These are phyloP conservation scores for Kodamaea neixiangensis DNA, from an alignment of 805 yeast species.

Conservation along the genomic window DNA sequence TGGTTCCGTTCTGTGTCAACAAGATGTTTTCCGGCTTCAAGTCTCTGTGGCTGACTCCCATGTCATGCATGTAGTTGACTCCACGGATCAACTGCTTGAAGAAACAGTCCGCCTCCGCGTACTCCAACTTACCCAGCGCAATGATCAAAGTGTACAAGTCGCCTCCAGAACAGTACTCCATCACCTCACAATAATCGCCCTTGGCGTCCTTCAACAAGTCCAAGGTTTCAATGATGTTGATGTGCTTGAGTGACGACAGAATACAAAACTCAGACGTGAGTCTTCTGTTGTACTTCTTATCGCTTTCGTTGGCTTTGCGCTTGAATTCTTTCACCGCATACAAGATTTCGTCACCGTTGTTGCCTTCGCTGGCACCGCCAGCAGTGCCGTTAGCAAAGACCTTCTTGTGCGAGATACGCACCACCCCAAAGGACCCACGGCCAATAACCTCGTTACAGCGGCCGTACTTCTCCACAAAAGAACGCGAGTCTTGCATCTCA, in stretches of 20 bases:
- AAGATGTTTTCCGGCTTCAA: conserved; percentile 85
- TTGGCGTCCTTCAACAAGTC: conserved; percentile 80
- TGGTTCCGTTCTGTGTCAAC: conserved; percentile 66
- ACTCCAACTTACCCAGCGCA: conserved; percentile 76
- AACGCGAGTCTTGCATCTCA: conserved; percentile 38
- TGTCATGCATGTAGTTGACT: conserved; percentile 82
- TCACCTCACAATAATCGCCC: conserved; percentile 80
- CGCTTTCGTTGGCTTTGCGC: conserved; percentile 58
- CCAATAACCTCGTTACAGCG: conserved; percentile 94
- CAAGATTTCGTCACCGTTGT: conserved; percentile 42
- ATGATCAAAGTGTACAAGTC: conserved; percentile 74
- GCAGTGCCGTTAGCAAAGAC: conserved; percentile 15
- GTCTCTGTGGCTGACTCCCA: conserved; percentile 90
- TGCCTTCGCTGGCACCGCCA: conserved; percentile 8
- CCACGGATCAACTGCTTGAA: conserved; percentile 84
- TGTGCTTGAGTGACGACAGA: conserved; percentile 73
- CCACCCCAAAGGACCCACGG: conserved; percentile 92
- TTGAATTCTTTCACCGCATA: conserved; percentile 90
- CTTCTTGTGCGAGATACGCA: conserved; percentile 80
- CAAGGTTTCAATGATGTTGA: conserved; percentile 73
- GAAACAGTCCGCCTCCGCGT: conserved; percentile 85
- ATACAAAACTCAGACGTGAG: conserved; percentile 83
- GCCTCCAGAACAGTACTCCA: conserved; percentile 85
- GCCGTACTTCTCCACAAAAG: conserved; percentile 88
- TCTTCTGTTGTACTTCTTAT: conserved; percentile 67